Base-by-base conservation (phyloP, 2,329 filamentous ascomycete species). In the Metarhizium anisopliae region DNA sequence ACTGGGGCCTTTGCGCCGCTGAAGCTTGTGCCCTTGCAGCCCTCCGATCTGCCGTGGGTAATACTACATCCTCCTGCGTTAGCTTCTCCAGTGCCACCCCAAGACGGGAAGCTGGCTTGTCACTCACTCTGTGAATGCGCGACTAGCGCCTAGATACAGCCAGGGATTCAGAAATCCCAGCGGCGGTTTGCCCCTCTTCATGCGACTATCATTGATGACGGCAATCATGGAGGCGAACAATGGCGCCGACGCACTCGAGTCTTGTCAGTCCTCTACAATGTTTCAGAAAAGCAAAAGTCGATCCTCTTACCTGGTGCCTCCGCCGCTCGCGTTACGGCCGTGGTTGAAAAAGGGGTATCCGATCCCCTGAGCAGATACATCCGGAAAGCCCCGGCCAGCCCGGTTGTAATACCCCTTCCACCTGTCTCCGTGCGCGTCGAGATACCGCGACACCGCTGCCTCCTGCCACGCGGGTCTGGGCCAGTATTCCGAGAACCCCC, bases 111-210 rank as follows among this genome's bases (percentile, higher is more conserved):
- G 18, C 11, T 45, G 42, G 42, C 42, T 35, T 40, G 6, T 2
- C 1, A 62, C 68, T 45, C 66, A 72, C 64, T 74, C 72, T 4
- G 66, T 71, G 20, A 74, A 70, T 3, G 59, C 71, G 10, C 54
- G 38, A 5, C 59, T 51, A 1, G 67, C 69, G 29, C 62, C 56
- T 8, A 65, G 63, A 61, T 85, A 85, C 16, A 86, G 68, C 77
- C 79, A 83, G 1, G 82, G 82, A 65, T 85, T 85, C 30, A 86
- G 66, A 62, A 84, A 85, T 1, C 83, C 82, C 62, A 86, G 68
- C 0, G 72, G 63, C 6, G 76, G 66, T 64, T 77, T 77, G 1
- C 80, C 80, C n/a, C 72, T 70, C 16, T 77, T 71, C 51, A 87
- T 68, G 36, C 84, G 74, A 25, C 80, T 78, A 57, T 84, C 81